Conservation (phyloP, 768 basidiomycete species). For the Tylopilus balloui region DNA sequence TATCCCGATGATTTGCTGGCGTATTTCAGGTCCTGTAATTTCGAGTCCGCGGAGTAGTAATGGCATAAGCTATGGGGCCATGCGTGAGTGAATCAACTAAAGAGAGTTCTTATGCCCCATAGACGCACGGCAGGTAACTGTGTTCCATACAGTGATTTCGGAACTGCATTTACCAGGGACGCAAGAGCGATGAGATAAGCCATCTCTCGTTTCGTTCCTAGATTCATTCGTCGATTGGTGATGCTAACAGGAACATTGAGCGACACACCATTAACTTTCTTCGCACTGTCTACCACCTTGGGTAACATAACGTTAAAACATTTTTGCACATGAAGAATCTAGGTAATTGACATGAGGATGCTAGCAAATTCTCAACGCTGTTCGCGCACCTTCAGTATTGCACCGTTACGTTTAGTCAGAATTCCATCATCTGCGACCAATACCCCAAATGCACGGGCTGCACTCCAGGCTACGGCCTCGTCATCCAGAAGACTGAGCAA, state of each 20-base stretch:
- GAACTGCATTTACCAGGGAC: conserved; percentile 73
- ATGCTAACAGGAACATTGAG: background rate
- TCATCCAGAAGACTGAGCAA: conserved; percentile 74
- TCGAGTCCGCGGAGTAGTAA: conserved; percentile 82
- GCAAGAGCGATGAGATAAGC: conserved; percentile 82
- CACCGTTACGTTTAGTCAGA: conserved; percentile 73
- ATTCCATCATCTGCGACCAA: conserved; percentile 57
- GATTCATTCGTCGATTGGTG: background rate
- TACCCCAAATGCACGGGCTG: conserved; percentile 70
- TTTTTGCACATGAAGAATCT: conserved; percentile 75
- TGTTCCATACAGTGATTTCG: conserved; percentile 66
- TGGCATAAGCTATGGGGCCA: conserved; percentile 69
- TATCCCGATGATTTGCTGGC: conserved; percentile 76
- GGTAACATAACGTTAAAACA: conserved; percentile 72
- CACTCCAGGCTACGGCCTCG: conserved; percentile 57
- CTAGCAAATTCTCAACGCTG: background rate
- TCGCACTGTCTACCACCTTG: conserved; percentile 64
- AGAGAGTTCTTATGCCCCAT: background rate
- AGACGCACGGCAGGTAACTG: conserved; percentile 57
- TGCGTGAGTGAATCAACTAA: background rate
- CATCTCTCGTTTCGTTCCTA: conserved; percentile 52
- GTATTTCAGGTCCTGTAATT: conserved; percentile 66
- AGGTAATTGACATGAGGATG: conserved; percentile 1
- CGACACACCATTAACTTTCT: conserved; percentile 47
- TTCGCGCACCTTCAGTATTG: conserved; percentile 64